These are phyloP conservation scores for Leishmania amazonensis DNA, from an alignment of 208 protist species.

Conservation along the genomic window DNA sequence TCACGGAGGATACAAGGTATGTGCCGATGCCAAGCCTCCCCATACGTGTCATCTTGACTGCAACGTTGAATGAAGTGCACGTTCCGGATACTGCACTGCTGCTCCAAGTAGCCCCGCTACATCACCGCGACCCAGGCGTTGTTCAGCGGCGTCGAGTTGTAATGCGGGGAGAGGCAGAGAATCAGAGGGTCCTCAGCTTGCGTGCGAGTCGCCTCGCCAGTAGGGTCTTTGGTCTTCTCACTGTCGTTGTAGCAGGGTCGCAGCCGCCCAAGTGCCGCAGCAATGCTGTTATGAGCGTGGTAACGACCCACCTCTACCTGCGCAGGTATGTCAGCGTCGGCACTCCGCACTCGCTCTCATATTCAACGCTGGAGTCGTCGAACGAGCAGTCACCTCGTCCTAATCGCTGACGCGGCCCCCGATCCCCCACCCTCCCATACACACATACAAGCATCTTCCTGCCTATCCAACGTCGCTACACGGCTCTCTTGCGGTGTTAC, in stretches of 20 bases:
- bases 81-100: conserved; percentile 38
- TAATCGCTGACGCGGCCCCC: not conserved
- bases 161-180: conserved; percentile 57
- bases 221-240: conserved; percentile 12
- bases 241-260: conserved; percentile 32
- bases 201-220: conserved; percentile 16
- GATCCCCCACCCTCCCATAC: not conserved
- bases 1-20: conserved; percentile 30
- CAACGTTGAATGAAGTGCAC: conserved; percentile 52
- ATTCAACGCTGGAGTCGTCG: conserved; percentile 11
- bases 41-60: conserved; percentile 35
- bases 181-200: conserved; percentile 43
- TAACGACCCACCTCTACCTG: conserved; percentile 41
- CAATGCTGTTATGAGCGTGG: conserved; percentile 24
- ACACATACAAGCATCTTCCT: not conserved
- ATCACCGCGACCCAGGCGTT: conserved; percentile 46
- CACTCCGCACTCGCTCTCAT: not conserved
- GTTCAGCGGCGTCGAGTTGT: conserved; percentile 37
- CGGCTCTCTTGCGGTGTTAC: no score
- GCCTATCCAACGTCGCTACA: no score
- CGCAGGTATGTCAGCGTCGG: conserved; percentile 23
- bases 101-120: conserved; percentile 27
- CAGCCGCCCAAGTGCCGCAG: conserved; percentile 35
- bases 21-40: conserved; percentile 30
- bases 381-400: conserved; percentile 5